Conservation (phyloP, 768 basidiomycete genomes). For the Rhizopogon vinicolor region DNA sequence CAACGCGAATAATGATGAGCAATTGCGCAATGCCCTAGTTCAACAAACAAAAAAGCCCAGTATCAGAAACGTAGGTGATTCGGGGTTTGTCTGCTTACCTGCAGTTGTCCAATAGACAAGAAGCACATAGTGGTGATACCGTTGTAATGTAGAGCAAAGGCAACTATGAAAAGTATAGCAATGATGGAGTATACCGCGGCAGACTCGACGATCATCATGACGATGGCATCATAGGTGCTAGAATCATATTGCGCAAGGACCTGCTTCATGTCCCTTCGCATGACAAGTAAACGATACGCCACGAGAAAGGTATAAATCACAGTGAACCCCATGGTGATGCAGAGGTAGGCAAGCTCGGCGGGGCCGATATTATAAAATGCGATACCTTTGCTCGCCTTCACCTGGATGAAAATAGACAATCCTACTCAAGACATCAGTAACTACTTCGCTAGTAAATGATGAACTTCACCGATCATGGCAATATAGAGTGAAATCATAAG, state of each 20-base stretch:
- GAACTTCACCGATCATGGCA: constrained; percentile 4
- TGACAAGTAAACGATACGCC: constrained; percentile 13
- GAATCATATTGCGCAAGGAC: constrained; percentile 6
- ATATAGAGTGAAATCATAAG: constrained; percentile 5
- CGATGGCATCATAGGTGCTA: constrained; percentile 16
- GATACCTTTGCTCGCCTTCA: neutral
- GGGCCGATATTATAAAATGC: constrained; percentile 7
- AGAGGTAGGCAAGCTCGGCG: constrained; percentile 15
- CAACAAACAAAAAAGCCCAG: neutral
- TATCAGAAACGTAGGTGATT: too few relatives aligned
- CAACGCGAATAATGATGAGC: constrained; percentile 28
- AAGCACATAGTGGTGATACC: constrained; percentile 20
- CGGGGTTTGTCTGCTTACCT: constrained; percentile 8
- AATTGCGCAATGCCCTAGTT: constrained; percentile 22
- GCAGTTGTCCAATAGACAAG: constrained; percentile 17
- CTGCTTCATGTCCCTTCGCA: constrained; percentile 9
- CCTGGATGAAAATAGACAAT: neutral
- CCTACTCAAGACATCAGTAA: neutral
- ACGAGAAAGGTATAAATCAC: constrained; percentile 23
- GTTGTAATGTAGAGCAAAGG: constrained; percentile 11
- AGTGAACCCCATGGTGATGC: constrained; percentile 15
- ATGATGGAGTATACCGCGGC: constrained; percentile 18
- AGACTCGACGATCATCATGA: constrained; percentile 26
- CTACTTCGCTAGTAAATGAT: neutral
- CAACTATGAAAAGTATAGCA: constrained; percentile 21